Evolutionary conservation across 1,284 basidiomycete species (phyloP).

Genomic region (Fomitopsis betulina): DNA sequence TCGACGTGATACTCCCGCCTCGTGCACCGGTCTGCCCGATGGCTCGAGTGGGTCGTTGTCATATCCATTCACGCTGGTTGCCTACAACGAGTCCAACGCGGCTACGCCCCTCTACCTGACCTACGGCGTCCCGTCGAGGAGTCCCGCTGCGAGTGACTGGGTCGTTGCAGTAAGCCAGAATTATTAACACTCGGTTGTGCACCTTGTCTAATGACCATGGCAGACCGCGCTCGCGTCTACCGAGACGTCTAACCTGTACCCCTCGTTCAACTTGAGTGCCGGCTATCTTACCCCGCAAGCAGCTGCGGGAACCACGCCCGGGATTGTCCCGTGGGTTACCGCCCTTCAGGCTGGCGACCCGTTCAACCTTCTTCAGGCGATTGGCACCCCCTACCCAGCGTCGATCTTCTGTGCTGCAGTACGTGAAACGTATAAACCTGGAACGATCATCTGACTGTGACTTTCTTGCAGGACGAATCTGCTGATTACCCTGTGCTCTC

Average conservation of each 20-base stretch:
- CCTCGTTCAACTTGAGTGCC: neutral
- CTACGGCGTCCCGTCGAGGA: slow-evolving; percentile 13
- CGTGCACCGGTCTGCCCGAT: neutral
- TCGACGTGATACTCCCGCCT: neutral
- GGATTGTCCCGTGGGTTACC: neutral
- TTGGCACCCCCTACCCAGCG: neutral
- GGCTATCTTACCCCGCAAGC: neutral
- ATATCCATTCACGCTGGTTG: slow-evolving; percentile 38
- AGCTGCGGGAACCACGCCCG: neutral
- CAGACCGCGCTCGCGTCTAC: neutral
- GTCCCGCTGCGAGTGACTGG: slow-evolving; percentile 2
- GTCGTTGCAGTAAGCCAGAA: neutral
- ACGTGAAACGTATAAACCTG: neutral
- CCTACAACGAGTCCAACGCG: slow-evolving; percentile 32
- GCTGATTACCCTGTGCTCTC: neutral
- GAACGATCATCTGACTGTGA: neutral
- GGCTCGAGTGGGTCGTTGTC: slow-evolving; percentile 9
- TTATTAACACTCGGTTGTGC: neutral
- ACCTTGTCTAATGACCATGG: neutral
- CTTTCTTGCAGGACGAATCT: neutral
- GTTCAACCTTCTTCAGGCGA: neutral
- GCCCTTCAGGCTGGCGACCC: neutral
- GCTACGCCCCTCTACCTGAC: slow-evolving; percentile 37
- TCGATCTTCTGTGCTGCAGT: neutral
- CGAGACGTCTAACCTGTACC: neutral